A percentile compares a stretch with the other conserved stretches of the same genome.
phyloP scores from a whole-genome alignment of 768 basidiomycete genomes.

The Rhodotorula kratochvilovae region DNA sequence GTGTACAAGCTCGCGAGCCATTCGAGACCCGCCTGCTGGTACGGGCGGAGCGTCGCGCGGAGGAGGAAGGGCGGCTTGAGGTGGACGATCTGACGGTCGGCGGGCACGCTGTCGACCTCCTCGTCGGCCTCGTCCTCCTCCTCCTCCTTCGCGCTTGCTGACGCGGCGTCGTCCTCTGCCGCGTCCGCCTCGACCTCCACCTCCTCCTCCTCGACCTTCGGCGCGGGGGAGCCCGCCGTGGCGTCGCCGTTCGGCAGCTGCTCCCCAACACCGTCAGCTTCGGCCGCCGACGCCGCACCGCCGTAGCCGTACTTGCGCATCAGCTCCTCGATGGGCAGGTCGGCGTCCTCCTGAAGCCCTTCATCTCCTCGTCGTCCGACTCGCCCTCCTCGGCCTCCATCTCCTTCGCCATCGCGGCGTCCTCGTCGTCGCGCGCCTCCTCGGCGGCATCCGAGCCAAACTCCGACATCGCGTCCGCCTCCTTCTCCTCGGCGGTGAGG shows the following conservation, averaged over 20 bases:
- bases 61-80: constrained; percentile 50
- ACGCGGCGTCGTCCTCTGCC: background rate
- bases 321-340: constrained; percentile 45
- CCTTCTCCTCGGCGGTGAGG: constrained; percentile 31
- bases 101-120: constrained; percentile 26
- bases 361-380: constrained; percentile 46
- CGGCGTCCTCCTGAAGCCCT: constrained; percentile 49
- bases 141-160: background rate
- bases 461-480: constrained; percentile 38
- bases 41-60: constrained; percentile 51
- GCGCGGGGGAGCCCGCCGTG: background rate
- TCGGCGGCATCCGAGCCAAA: constrained; percentile 44
- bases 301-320: constrained; percentile 38
- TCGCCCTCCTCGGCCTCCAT: constrained; percentile 43
- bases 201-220: background rate
- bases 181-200: background rate
- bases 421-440: constrained; percentile 39
- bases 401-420: constrained; percentile 36
- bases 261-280: too few relatives aligned
- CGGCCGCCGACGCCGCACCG: background rate
- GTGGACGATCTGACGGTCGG: constrained; percentile 26
- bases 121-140: constrained; percentile 15
- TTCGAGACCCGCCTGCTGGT: constrained; percentile 52
- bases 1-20: constrained; percentile 52
- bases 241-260: background rate